Evolutionary conservation across 2,329 filamentous ascomycete genomes (phyloP).

Genomic region (Paraphoma sp.): DNA sequence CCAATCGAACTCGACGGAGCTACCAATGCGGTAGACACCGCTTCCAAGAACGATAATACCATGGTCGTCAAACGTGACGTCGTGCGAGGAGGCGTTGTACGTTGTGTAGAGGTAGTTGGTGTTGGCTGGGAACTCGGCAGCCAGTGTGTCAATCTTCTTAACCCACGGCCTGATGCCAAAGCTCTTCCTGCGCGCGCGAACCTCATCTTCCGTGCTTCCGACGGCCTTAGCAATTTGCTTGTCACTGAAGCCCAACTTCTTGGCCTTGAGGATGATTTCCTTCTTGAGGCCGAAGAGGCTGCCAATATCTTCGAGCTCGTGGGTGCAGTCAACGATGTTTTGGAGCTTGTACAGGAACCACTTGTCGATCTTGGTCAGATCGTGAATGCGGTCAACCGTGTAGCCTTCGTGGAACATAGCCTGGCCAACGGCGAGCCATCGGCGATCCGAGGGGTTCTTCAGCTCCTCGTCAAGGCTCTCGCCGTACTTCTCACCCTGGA

Average conservation of each 20-base stretch:
- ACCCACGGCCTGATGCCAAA: conserved; percentile 95
- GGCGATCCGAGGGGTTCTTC: conserved; percentile 90
- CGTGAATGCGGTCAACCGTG: conserved; percentile 87
- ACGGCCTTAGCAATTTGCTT: conserved; percentile 90
- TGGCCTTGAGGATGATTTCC: conserved; percentile 86
- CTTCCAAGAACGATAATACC: conserved; percentile 88
- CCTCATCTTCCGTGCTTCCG: conserved; percentile 85
- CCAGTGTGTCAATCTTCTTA: conserved; percentile 97
- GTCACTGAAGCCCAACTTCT: conserved; percentile 98
- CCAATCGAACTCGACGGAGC: conserved; percentile 98
- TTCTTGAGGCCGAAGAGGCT: conserved; percentile 85
- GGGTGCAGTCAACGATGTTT: conserved; percentile 92
- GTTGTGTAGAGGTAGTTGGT: conserved; percentile 64
- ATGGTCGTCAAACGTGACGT: conserved; percentile 92
- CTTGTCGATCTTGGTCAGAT: conserved; percentile 97
- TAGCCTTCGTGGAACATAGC: conserved; percentile 98
- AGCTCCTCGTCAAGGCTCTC: conserved; percentile 90
- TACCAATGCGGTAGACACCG: conserved; percentile 97
- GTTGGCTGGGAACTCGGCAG: conserved; percentile 67
- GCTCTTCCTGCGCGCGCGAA: conserved; percentile 81
- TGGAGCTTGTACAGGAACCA: conserved; percentile 99
- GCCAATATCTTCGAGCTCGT: conserved; percentile 83
- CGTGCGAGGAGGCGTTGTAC: conserved; percentile 94
- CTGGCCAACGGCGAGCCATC: conserved; percentile 96
- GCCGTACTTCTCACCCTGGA: conserved; percentile 89